Conservation (phyloP, 2,329 filamentous ascomycete genomes). For the Penicillium sp. region DNA sequence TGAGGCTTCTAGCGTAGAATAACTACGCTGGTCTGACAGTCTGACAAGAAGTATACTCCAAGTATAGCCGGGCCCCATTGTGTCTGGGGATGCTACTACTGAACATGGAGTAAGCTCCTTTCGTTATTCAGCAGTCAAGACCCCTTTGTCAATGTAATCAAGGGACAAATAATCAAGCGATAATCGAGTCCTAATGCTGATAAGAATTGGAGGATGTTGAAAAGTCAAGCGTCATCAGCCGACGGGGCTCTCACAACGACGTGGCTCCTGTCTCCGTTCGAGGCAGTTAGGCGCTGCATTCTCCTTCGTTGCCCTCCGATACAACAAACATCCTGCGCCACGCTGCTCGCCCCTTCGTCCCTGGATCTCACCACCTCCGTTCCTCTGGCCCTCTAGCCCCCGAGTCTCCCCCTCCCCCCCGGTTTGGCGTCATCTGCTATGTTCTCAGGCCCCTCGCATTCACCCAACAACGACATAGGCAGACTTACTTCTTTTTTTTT, state of each 20-base stretch:
- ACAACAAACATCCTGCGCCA: constrained; percentile 21
- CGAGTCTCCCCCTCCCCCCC: constrained; percentile 1
- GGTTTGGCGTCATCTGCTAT: constrained; percentile 24
- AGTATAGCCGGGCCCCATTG: background rate
- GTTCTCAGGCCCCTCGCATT: constrained; percentile 19
- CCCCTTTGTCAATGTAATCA: background rate
- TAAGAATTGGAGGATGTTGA: background rate
- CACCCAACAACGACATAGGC: background rate
- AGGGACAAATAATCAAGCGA: background rate
- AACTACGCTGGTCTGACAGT: background rate
- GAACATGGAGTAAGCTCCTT: background rate
- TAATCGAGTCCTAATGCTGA: background rate
- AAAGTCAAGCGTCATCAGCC: constrained; percentile 12
- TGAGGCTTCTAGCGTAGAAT: background rate
- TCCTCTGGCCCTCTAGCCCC: background rate
- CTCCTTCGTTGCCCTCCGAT: constrained; percentile 24
- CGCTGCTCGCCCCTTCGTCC: constrained; percentile 10
- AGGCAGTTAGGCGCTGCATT: constrained; percentile 14
- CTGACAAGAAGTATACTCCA: background rate
- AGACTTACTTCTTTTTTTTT: constrained; percentile 11
- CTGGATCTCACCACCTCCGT: constrained; percentile 15
- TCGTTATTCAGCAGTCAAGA: background rate
- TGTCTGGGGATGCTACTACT: background rate
- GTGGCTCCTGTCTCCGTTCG: constrained; percentile 19
- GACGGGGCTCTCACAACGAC: constrained; percentile 12